These are phyloP conservation scores for Yamadazyma sp. DNA, from an alignment of 805 yeast genomes.

Conservation along the genomic window DNA sequence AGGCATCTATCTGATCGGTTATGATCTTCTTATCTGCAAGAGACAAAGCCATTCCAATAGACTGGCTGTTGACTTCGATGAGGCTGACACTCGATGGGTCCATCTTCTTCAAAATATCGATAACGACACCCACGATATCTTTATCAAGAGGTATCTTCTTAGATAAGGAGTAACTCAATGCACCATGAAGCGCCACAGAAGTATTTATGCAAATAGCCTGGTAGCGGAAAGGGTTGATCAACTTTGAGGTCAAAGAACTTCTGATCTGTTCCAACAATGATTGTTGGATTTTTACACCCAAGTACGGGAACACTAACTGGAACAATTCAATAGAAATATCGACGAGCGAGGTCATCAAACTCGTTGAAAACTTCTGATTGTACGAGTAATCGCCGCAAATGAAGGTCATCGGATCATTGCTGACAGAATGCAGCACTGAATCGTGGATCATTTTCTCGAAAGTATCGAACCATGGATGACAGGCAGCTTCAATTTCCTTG, in stretches of 20 bases:
- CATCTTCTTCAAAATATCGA: slow-evolving; percentile 51
- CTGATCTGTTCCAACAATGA: slow-evolving; percentile 83
- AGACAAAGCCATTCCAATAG: slow-evolving; percentile 51
- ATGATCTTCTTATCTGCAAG: slow-evolving; percentile 20
- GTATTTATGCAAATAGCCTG: slow-evolving; percentile 60
- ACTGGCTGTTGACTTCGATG: slow-evolving; percentile 51
- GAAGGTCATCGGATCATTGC: slow-evolving; percentile 32
- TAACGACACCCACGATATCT: slow-evolving; percentile 42
- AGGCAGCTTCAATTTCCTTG: slow-evolving; percentile 7
- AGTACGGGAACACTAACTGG: slow-evolving; percentile 63
- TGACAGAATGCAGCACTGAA: slow-evolving; percentile 27
- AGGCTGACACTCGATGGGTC: slow-evolving; percentile 40
- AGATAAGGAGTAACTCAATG: slow-evolving; percentile 26
- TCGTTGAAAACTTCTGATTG: slow-evolving; percentile 24
- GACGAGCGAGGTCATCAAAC: slow-evolving; percentile 45
- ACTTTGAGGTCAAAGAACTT: slow-evolving; percentile 43
- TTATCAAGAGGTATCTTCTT: slow-evolving; percentile 24
- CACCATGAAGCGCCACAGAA: slow-evolving; percentile 62
- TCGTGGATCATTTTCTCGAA: slow-evolving; percentile 27
- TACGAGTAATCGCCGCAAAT: slow-evolving; percentile 27
- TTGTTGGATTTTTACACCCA: slow-evolving; percentile 77
- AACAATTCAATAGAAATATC: slow-evolving; percentile 80
- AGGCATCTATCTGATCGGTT: slow-evolving; percentile 26
- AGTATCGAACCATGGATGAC: slow-evolving; percentile 30
- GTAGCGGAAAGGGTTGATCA: slow-evolving; percentile 31